Evolutionary conservation across 257 asterid species (phyloP).

Genomic region (Mentha longifolia): DNA sequence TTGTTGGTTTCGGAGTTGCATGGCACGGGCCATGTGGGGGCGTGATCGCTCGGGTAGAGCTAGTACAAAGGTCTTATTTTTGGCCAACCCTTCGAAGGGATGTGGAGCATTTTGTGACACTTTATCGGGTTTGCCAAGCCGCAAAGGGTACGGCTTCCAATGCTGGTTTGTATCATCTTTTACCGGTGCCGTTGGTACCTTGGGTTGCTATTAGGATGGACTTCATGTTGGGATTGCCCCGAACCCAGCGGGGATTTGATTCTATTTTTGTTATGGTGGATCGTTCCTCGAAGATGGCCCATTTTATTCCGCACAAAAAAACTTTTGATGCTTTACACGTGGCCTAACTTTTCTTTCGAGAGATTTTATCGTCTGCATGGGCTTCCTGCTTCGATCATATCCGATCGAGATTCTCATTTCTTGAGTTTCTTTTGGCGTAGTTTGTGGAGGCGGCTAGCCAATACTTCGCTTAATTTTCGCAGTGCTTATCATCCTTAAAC

Average conservation of each 20-base stretch:
- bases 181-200: not conserved
- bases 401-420: too few species aligned
- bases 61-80: not conserved
- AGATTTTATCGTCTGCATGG: too few species aligned
- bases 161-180: not conserved
- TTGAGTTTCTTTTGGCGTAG: not conserved
- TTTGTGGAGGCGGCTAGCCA: not conserved
- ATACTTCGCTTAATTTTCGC: not conserved
- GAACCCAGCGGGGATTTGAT: not conserved
- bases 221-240: not conserved
- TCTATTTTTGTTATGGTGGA: not conserved
- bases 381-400: too few species aligned
- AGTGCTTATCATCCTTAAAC: not conserved
- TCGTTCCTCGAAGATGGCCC: not conserved
- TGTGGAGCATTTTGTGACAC: not conserved
- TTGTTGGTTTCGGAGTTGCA: not conserved
- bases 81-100: not conserved
- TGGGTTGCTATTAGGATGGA: not conserved
- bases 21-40: not conserved
- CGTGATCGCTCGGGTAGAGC: not conserved
- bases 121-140: not conserved
- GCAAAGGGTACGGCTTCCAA: not conserved
- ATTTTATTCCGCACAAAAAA: not conserved
- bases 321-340: not conserved
- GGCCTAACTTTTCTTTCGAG: not conserved